These are phyloP conservation scores for Helianthus annuus DNA, from an alignment of 129 eudicot genomes.

Conservation along the genomic window HanXRQr2.0-SUNRISE NC_035437.2:116810454-116810953, in stretches of 20 bases:
- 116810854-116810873: not conserved
- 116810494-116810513: constrained; percentile 13
- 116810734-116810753: not conserved
- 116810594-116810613: constrained; percentile 26
- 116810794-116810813: not conserved
- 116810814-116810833: not conserved
- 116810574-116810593: constrained; percentile 24
- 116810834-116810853: not conserved
- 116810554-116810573: constrained; percentile 21
- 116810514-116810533: constrained; percentile 30
- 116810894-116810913: constrained; percentile 56
- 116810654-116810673: constrained; percentile 78
- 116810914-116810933: constrained; percentile 95
- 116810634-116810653: constrained; percentile 68
- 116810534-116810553: constrained; percentile 6
- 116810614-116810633: constrained; percentile 67
- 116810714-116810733: not conserved
- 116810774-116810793: not conserved
- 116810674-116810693: not conserved
- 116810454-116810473: constrained; percentile 32
- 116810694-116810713: not conserved
- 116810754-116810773: not conserved
- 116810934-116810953: constrained; percentile 99
- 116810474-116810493: constrained; percentile 25
- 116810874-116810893: not conserved